Base-by-base conservation (phyloP, 805 yeast genomes). In the Starmera amethionina region DNA sequence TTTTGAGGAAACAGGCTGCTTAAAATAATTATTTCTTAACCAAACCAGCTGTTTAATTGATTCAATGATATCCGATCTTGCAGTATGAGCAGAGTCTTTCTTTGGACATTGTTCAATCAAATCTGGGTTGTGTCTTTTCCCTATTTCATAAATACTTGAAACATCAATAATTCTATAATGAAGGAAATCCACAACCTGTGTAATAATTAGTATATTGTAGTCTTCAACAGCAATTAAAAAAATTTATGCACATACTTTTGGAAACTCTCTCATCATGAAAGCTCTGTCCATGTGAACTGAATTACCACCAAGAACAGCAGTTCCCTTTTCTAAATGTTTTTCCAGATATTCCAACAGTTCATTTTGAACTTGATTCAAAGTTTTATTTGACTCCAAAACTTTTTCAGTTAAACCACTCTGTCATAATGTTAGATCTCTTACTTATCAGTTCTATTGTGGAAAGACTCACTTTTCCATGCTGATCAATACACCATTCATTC, bases 91-190 rank as follows among this genome's bases (percentile, higher is more conserved):
- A 16, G 73, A 69, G 37, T 62, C 63, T 61, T 94, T 93, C 32
- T 60, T 66, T 6, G 90, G 97, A 48, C 63, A 67, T 41, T 51
- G 54, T 42, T 58, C 58, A 62, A 81, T 67, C 38, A 88, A 60
- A 4, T 59, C 63, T 1, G 84, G 82, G 56, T 86, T 86, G 55
- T 83, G 89, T 52, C 97, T 77, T 36, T 63, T 66, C 1, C 89
- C 82, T 13, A 88, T 62, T 60, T 93, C 98, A 72, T 78, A 75
- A 36, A 93, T 64, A 1, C 88, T 68, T n/a, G 94, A 80, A 13
- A 93, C 98, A 54, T 93, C 99, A 33, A 93, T 73, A 32, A 89
- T 70, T 40, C 99, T 72, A 57, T 93, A 93, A 55, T 73, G 78
- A 35, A 78, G 51, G 46, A 64, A 73, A 16, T 72, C 71, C 30